Conservation (phyloP, 2,329 filamentous ascomycete genomes). For the Ploettnerulaceae sp. region DNA sequence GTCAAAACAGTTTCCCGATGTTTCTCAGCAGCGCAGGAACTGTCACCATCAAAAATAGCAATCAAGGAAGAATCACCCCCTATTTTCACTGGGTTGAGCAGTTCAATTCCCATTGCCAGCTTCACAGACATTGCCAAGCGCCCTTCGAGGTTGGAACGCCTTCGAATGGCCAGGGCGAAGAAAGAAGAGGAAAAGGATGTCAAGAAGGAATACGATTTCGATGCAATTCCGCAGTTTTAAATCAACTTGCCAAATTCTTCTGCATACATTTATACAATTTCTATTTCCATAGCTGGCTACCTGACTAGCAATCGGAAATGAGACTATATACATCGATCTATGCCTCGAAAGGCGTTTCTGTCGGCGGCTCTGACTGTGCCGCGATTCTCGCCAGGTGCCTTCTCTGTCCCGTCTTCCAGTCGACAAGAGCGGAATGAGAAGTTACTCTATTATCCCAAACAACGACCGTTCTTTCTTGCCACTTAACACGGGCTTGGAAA, state of each 20-base stretch:
- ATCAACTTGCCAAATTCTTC: neutral
- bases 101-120: neutral
- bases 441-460: constrained; percentile 85
- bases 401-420: constrained; percentile 75
- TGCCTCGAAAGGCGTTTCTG: constrained; percentile 17
- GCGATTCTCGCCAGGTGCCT: constrained; percentile 36
- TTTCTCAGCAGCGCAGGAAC: neutral
- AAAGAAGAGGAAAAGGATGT: constrained; percentile 21
- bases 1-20: neutral
- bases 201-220: constrained; percentile 18
- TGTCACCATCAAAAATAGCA: neutral
- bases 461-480: constrained; percentile 75
- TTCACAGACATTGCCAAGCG: constrained; percentile 1
- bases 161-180: constrained; percentile 18
- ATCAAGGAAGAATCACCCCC: neutral
- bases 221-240: constrained; percentile 28
- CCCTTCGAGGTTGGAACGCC: constrained; percentile 20
- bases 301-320: too few relatives aligned
- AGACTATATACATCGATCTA: constrained; percentile 6
- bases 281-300: neutral
- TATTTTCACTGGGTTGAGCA: neutral
- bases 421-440: constrained; percentile 71
- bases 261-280: neutral
- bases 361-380: constrained; percentile 16
- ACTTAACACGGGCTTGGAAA: constrained; percentile 70